Percentiles rank a stretch among this genome's conserved stretches.
These are phyloP conservation scores for Microcyclospora tardicrescens DNA, from an alignment of 2,329 filamentous ascomycete genomes.

Conservation along the genomic window DNA sequence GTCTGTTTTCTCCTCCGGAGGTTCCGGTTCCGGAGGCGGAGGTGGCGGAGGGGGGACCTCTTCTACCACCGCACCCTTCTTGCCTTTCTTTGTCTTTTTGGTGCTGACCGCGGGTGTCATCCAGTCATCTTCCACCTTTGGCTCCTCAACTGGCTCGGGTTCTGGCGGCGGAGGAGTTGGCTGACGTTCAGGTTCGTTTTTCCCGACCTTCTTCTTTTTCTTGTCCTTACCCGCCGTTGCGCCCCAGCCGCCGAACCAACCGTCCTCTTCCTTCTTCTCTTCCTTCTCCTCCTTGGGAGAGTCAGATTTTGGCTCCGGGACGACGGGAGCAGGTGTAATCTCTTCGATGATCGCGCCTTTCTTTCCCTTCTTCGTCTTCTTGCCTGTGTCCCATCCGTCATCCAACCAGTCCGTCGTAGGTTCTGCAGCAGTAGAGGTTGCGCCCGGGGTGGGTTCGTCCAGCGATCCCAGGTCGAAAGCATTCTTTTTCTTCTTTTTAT, in stretches of 20 bases:
- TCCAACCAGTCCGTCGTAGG: constrained; percentile 13
- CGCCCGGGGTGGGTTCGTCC: constrained; percentile 8
- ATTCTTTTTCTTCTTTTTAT: constrained; percentile 29
- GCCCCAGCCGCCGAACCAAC: constrained; percentile 45
- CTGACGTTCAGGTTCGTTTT: constrained; percentile 4
- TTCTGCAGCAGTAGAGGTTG: not conserved
- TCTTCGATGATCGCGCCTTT: constrained; percentile 10
- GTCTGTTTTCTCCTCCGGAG: constrained; percentile 22
- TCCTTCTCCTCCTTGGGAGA: constrained; percentile 1
- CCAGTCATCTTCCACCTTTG: constrained; percentile 16
- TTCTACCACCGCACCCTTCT: constrained; percentile 7
- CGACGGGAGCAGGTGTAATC: constrained; percentile 10
- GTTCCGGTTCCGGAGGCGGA: constrained; percentile 11
- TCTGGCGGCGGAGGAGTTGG: not conserved
- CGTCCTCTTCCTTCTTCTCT: constrained; percentile 28
- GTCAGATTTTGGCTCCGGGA: constrained; percentile 8
- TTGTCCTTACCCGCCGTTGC: constrained; percentile 40
- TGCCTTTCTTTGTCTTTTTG: constrained; percentile 11
- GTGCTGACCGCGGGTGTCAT: constrained; percentile 3
- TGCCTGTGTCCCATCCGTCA: constrained; percentile 1
- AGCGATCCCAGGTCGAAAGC: constrained; percentile 22
- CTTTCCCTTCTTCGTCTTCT: constrained; percentile 9
- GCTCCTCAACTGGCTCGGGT: constrained; percentile 20
- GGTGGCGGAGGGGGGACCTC: constrained; percentile 9
- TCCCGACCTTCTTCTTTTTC: constrained; percentile 25